Base-by-base conservation (phyloP, 257 asterid genomes). In the Linderniella brevidens region DNA sequence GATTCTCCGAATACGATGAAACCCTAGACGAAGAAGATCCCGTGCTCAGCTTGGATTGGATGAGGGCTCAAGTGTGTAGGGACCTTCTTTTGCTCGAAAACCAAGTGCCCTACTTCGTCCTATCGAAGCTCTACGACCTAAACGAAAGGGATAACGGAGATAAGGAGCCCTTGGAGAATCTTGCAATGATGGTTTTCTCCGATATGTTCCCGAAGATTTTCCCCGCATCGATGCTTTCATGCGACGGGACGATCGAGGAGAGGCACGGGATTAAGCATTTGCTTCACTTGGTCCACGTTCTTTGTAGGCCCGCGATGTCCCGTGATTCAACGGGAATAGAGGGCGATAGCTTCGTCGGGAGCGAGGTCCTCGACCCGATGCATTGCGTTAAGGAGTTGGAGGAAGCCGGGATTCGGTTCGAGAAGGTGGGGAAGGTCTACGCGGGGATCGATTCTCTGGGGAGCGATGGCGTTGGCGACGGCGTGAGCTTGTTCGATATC, bases 1-100 rank as follows among this genome's bases (percentile, higher is more conserved):
- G 57, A 35, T 42, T 45, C 13, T 25, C 32, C 6, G 32, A 25
- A 6, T 43, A 19, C 0, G 14, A 58, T 6, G 55, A 50, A 25
- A 5, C 19, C 42, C 48, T 55, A 11, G 52, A 44, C 17, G 52
- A 16, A 2, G 60, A 53, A 9, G 69, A 69, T 3, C 10, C 42
- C 0, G 41, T 64, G 12, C 61, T 69, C 38, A 60, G 54, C 5
- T 32, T 63, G 12, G 58, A 53, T 13, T 59, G 54, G 42, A 13
- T 61, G 5, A 43, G 46, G 13, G 39, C 49, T 37, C 56, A 52
- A 19, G 9, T 61, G 10, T 20, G 42, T 13, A 53, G 49, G 18
- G 82, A 74, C 36, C 8, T 67, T 58, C 25, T 74, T 18, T n/a
- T 67, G 41, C 39, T 74, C 9, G 82, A 70, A 46, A 74, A 70